Evolutionary conservation across 179 eudicot species (phyloP).

Genomic region (Camellia oleifera): DNA sequence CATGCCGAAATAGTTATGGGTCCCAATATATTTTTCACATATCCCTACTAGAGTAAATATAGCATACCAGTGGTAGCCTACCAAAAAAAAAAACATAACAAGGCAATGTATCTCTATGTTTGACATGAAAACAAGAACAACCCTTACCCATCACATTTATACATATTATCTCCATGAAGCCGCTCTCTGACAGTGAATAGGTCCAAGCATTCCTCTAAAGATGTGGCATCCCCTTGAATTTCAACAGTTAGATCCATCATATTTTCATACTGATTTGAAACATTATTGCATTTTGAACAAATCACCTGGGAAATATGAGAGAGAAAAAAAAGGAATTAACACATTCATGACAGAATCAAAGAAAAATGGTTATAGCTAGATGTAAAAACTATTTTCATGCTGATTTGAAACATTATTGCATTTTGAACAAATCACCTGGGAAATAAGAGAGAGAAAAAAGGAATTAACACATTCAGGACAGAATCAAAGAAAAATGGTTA

Average conservation of each 20-base stretch:
- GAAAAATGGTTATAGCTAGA: too few relatives aligned
- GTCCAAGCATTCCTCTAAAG: conserved; percentile 63
- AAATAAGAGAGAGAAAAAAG: too few relatives aligned
- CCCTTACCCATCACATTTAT: conserved; percentile 83
- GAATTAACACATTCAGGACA: too few relatives aligned
- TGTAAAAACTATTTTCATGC: too few relatives aligned
- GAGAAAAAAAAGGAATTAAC: neutral
- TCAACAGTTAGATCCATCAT: conserved; percentile 65
- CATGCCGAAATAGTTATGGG: too few relatives aligned
- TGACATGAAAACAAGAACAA: neutral
- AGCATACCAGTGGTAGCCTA: neutral
- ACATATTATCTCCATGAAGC: conserved; percentile 92
- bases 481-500: too few relatives aligned
- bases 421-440: too few relatives aligned
- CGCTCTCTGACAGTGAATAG: conserved; percentile 78
- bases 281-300: conserved; percentile 41
- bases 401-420: too few relatives aligned
- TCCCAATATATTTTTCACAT: too few relatives aligned
- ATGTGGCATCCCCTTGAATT: conserved; percentile 46
- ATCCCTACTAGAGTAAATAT: neutral
- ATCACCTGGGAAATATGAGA: conserved; percentile 33
- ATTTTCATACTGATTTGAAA: conserved; percentile 54
- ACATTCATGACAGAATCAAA: too few relatives aligned
- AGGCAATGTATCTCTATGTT: neutral
- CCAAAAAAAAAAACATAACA: neutral